These are phyloP conservation scores for Gaeumannomyces sp. DNA, from an alignment of 2,329 filamentous ascomycete genomes.

Conservation along the genomic window DNA sequence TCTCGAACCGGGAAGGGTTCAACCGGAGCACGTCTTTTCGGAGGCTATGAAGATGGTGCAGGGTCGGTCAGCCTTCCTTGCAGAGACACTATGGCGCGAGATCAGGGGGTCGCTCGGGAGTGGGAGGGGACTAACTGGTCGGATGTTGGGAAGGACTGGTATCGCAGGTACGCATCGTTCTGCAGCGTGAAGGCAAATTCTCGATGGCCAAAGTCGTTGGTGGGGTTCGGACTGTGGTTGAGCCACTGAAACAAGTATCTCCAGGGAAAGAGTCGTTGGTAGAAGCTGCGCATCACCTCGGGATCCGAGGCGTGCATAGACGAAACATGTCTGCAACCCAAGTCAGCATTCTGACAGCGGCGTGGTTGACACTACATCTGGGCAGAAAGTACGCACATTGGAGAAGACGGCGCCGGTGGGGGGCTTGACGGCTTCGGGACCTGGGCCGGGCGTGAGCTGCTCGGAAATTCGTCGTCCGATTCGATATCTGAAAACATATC, in stretches of 20 bases:
- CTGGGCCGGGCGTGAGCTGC: conserved; percentile 23
- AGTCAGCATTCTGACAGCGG: conserved; percentile 14
- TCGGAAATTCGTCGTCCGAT: conserved; percentile 57
- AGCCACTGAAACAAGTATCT: conserved; percentile 95
- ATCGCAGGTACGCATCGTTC: conserved; percentile 87
- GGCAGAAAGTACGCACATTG: conserved; percentile 16
- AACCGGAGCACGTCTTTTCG: conserved; percentile 86
- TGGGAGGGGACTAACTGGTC: conserved; percentile 37
- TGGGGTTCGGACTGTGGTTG: conserved; percentile 83
- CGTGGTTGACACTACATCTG: not conserved
- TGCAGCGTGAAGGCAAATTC: conserved; percentile 96
- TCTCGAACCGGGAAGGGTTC: conserved; percentile 93
- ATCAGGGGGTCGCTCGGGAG: not conserved
- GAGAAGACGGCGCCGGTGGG: conserved; percentile 34
- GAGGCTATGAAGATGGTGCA: conserved; percentile 42
- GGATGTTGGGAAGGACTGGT: conserved; percentile 61
- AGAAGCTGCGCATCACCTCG: conserved; percentile 87
- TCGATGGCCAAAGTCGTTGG: conserved; percentile 82
- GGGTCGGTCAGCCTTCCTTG: not conserved
- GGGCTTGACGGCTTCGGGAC: conserved; percentile 33
- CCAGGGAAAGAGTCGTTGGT: conserved; percentile 93
- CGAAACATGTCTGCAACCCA: conserved; percentile 24
- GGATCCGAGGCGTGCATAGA: conserved; percentile 55
- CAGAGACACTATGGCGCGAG: not conserved
- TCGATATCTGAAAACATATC: conserved; percentile 54